These are phyloP conservation scores for Aspergillus steynii DNA, from an alignment of 495 filamentous ascomycete species.

Conservation along the genomic window DNA sequence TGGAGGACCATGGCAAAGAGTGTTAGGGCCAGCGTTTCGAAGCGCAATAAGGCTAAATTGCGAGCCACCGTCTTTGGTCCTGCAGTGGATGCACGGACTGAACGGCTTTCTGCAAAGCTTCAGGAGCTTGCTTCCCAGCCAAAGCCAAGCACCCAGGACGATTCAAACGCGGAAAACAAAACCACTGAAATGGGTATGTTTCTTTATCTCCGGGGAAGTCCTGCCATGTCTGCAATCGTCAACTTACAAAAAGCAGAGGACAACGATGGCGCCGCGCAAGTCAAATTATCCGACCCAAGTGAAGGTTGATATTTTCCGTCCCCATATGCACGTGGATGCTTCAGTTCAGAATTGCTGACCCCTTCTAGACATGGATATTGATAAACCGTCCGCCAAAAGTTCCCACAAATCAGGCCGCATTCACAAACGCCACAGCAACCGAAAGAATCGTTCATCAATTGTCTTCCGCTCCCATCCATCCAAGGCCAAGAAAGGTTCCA, in stretches of 20 bases:
- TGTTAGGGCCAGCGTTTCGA: constrained; percentile 68
- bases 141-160: constrained; percentile 34
- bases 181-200: constrained; percentile 32
- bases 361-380: constrained; percentile 43
- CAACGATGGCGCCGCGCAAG: background rate
- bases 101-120: constrained; percentile 78
- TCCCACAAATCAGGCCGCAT: constrained; percentile 32
- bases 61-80: constrained; percentile 79
- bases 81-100: constrained; percentile 68
- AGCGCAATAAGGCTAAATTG: constrained; percentile 74
- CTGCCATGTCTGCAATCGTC: background rate
- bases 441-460: constrained; percentile 44
- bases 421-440: constrained; percentile 42
- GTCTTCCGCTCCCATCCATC: constrained; percentile 36
- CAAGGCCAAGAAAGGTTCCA: constrained; percentile 31
- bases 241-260: background rate
- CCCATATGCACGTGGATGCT: background rate
- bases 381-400: constrained; percentile 23
- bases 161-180: constrained; percentile 22
- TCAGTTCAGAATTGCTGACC: constrained; percentile 7
- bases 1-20: constrained; percentile 72
- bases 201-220: background rate
- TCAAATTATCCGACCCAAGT: constrained; percentile 19
- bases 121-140: constrained; percentile 71
- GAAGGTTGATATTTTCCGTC: constrained; percentile 25